These are phyloP conservation scores for Nyctanthes arbortristis DNA, from an alignment of 257 asterid species.

Conservation along the genomic window DNA sequence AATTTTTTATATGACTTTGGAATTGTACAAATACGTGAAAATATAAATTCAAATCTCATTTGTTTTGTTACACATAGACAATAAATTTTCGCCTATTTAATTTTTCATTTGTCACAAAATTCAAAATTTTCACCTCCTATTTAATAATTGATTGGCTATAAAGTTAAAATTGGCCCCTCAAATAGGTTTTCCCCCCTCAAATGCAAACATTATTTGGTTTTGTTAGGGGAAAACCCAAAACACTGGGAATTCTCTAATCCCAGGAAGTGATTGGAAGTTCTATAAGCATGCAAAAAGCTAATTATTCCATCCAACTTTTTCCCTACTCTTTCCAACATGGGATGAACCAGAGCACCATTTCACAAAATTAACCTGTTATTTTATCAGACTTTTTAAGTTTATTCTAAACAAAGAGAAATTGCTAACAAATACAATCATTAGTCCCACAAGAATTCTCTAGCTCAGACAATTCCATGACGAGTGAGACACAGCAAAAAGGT, in stretches of 20 bases:
- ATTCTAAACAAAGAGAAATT: background rate
- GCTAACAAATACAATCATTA: background rate
- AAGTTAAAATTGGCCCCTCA: no score
- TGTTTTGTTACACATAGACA: no score
- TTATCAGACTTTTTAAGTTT: background rate
- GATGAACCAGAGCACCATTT: background rate
- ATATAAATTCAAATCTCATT: no score
- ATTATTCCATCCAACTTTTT: background rate
- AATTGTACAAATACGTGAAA: no score
- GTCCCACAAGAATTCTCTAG: background rate
- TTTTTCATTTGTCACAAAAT: no score
- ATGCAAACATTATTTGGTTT: no score
- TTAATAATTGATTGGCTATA: no score
- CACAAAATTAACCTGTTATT: background rate
- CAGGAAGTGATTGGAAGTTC: background rate
- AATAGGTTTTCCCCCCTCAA: no score
- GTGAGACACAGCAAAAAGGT: background rate
- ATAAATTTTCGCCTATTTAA: no score
- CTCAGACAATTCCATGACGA: background rate
- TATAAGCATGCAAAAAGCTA: background rate
- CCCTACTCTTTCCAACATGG: background rate
- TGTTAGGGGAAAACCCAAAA: no score
- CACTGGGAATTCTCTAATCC: background rate
- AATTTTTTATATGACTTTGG: no score
- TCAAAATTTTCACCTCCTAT: no score